phyloP scores from a whole-genome alignment of 495 filamentous ascomycete species.

The Aspergillus steynii region DNA sequence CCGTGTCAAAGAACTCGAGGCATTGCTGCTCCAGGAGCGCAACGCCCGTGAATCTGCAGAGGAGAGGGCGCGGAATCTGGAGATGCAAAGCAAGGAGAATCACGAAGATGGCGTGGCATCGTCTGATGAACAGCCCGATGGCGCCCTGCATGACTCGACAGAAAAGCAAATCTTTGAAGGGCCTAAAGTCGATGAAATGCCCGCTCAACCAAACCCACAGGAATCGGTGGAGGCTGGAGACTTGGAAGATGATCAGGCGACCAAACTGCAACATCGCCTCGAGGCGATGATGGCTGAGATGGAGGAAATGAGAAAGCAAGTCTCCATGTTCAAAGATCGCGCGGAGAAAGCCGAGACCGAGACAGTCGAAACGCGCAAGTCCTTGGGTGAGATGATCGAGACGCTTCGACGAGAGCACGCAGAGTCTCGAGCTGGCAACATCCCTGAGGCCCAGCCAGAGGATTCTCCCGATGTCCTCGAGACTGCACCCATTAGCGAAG shows the following conservation, averaged over 20 bases:
- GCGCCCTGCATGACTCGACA: constrained; percentile 7
- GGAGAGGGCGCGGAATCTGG: constrained; percentile 70
- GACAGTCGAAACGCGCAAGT: constrained; percentile 62
- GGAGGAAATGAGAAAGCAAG: constrained; percentile 75
- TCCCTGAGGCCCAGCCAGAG: constrained; percentile 9
- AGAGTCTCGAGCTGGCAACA: constrained; percentile 9
- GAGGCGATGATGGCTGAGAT: constrained; percentile 83
- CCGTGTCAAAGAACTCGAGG: constrained; percentile 79
- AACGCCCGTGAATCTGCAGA: constrained; percentile 81
- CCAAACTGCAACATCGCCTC: constrained; percentile 66
- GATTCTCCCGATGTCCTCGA: constrained; percentile 3
- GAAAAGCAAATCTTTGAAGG: constrained; percentile 18
- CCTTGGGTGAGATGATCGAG: constrained; percentile 85
- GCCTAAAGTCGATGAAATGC: constrained; percentile 9
- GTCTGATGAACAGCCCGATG: constrained; percentile 34
- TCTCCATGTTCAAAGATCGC: constrained; percentile 72
- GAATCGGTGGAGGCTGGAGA: constrained; percentile 35
- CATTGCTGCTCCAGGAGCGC: constrained; percentile 73
- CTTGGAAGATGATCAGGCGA: constrained; percentile 29
- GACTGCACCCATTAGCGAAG: constrained; percentile 14
- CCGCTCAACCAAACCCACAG: constrained; percentile 26
- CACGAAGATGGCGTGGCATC: constrained; percentile 29
- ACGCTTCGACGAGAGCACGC: constrained; percentile 70
- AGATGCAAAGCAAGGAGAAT: constrained; percentile 42
- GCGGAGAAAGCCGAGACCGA: constrained; percentile 82